These are phyloP conservation scores for Paramecium sonneborni DNA, from an alignment of 73 alveolate genomes.

Conservation along the genomic window DNA sequence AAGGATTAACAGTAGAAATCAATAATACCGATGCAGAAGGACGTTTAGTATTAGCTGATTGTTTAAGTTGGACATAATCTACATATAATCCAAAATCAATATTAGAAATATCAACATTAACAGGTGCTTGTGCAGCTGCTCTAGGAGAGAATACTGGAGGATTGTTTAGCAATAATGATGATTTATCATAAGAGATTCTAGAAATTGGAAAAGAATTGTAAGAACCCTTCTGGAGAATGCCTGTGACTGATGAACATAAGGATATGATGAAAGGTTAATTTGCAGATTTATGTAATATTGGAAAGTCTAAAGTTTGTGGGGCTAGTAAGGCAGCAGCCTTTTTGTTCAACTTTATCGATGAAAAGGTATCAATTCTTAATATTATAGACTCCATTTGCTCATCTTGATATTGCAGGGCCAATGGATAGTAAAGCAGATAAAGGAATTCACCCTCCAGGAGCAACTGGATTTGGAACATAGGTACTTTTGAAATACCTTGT, in stretches of 20 bases:
- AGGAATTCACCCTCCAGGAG: conserved; percentile 65
- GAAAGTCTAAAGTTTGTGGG: conserved; percentile 82
- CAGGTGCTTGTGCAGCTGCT: conserved; percentile 90
- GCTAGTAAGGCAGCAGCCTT: conserved; percentile 86
- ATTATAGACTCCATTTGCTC: conserved; percentile 78
- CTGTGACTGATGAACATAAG: conserved; percentile 81
- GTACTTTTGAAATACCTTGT: conserved; percentile 57
- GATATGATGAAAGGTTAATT: conserved; percentile 75
- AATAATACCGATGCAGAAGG: conserved; percentile 96
- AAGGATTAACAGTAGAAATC: conserved; percentile 87
- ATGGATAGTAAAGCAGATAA: conserved; percentile 69
- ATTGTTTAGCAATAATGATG: conserved; percentile 77
- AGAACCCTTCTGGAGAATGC: conserved; percentile 85
- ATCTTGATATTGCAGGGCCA: conserved; percentile 97
- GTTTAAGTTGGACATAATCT: conserved; percentile 80
- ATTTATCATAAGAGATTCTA: conserved; percentile 60
- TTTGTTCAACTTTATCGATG: conserved; percentile 76
- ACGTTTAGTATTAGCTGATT: conserved; percentile 89
- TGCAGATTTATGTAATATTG: conserved; percentile 66
- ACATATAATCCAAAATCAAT: conserved; percentile 72
- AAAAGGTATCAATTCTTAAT: conserved; percentile 67
- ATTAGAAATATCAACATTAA: conserved; percentile 82
- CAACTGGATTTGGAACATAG: conserved; percentile 80
- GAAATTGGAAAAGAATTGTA: conserved; percentile 74
- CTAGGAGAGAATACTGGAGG: conserved; percentile 84